Conservation (phyloP, 148 eudicot genomes). For the Dianthus caryophyllus region DNA sequence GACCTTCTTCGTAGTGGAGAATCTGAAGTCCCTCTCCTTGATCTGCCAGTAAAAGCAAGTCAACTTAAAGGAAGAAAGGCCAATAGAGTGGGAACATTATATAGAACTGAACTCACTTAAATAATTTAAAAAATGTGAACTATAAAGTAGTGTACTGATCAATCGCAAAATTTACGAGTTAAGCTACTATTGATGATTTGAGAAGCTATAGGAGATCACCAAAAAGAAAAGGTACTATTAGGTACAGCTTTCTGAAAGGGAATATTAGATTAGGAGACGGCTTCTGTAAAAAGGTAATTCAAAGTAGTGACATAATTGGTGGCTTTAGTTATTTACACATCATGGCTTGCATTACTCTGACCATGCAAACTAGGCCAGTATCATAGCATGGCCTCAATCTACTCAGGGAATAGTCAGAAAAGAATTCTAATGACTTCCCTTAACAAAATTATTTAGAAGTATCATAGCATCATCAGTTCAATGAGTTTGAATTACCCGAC, state of each 20-base stretch:
- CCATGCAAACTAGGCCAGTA: background rate
- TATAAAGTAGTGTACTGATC: background rate
- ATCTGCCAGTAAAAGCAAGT: slow-evolving; percentile 24
- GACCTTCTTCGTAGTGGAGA: slow-evolving; percentile 73
- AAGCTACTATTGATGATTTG: background rate
- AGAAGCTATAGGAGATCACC: background rate
- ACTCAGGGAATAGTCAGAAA: too few species aligned
- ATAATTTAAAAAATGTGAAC: background rate
- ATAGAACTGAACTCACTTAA: background rate
- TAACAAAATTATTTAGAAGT: too few species aligned
- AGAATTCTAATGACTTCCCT: too few species aligned
- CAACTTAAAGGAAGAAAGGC: background rate
- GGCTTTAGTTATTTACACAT: background rate
- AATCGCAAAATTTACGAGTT: background rate
- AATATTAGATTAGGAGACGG: background rate
- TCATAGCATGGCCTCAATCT: background rate
- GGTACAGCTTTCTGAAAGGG: background rate
- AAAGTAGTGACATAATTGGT: background rate
- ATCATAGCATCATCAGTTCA: too few species aligned
- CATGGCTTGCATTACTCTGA: background rate
- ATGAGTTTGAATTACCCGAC: too few species aligned
- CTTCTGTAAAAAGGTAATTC: background rate
- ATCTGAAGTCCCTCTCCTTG: slow-evolving; percentile 74
- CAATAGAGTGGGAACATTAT: background rate
- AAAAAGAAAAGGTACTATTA: background rate